These are phyloP conservation scores for Xerocomellus intermedius DNA, from an alignment of 768 basidiomycete genomes.

Conservation along the genomic window DNA sequence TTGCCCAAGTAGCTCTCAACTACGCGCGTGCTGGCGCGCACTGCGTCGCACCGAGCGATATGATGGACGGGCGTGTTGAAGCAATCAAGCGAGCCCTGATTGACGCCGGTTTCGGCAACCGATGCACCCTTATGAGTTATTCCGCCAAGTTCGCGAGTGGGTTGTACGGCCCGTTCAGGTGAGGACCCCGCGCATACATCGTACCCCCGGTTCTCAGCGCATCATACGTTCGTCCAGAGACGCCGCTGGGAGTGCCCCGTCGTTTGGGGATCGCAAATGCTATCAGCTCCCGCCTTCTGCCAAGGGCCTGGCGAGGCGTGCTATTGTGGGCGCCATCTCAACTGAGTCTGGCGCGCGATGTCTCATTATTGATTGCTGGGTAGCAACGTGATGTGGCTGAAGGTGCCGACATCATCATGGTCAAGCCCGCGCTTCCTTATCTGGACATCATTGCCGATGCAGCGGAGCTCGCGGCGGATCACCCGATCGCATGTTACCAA, in stretches of 20 bases:
- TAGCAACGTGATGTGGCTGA: conserved; percentile 86
- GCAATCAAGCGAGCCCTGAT: conserved; percentile 87
- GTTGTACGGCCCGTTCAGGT: conserved; percentile 96
- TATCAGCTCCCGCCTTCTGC: conserved; percentile 93
- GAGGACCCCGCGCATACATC: conserved; percentile 18
- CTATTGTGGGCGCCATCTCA: conserved; percentile 64
- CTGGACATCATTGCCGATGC: conserved; percentile 95
- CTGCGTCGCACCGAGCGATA: conserved; percentile 97
- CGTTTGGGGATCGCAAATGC: conserved; percentile 95
- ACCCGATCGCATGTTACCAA: conserved; percentile 95
- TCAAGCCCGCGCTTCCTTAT: conserved; percentile 95
- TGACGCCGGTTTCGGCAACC: conserved; percentile 80
- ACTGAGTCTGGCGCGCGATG: not conserved
- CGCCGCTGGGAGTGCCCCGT: conserved; percentile 94
- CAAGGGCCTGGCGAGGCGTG: conserved; percentile 87
- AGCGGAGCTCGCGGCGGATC: conserved; percentile 72
- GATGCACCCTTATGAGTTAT: conserved; percentile 93
- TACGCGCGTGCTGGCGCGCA: conserved; percentile 97
- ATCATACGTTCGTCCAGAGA: conserved; percentile 52
- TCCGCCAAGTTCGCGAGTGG: conserved; percentile 96
- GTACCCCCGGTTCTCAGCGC: not conserved
- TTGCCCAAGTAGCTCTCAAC: conserved; percentile 87
- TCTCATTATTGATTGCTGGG: conserved; percentile 1
- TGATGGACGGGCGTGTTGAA: conserved; percentile 97
- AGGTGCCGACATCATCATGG: conserved; percentile 99